These are phyloP conservation scores for Salix koriyanagi DNA, from an alignment of 345 rosid species.

Conservation along the genomic window DNA sequence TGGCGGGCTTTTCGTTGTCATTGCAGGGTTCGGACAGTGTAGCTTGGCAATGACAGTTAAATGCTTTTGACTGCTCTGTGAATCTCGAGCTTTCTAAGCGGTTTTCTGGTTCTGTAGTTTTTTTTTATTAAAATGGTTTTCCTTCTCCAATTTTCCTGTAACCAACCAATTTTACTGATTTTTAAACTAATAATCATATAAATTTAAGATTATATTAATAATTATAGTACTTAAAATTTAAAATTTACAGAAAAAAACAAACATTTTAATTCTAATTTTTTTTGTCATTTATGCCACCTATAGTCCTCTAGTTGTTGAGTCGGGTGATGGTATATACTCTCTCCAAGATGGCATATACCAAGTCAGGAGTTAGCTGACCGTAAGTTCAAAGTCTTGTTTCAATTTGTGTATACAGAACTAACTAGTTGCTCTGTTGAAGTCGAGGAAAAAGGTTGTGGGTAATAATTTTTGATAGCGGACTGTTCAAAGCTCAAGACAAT, in stretches of 20 bases:
- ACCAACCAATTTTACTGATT: too few species aligned
- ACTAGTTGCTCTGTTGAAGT: not conserved
- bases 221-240: too few species aligned
- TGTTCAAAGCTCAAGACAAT: not conserved
- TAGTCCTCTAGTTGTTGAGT: too few species aligned
- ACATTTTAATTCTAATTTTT: too few species aligned
- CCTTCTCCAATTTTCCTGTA: too few species aligned
- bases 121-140: too few species aligned
- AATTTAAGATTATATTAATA: too few species aligned
- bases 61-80: not conserved
- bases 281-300: too few species aligned
- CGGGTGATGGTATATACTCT: not conserved
- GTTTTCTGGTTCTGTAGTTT: not conserved
- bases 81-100: not conserved
- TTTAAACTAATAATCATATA: too few species aligned
- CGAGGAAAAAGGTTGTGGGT: not conserved
- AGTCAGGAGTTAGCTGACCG: too few species aligned
- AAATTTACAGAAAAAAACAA: too few species aligned
- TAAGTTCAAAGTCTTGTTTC: not conserved
- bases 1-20: too few species aligned
- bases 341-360: not conserved
- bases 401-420: not conserved
- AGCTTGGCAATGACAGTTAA: not conserved
- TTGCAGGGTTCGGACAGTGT: not conserved
- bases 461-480: not conserved